Conservation (phyloP, 345 rosid genomes). For the Orychophragmus violaceus region DNA sequence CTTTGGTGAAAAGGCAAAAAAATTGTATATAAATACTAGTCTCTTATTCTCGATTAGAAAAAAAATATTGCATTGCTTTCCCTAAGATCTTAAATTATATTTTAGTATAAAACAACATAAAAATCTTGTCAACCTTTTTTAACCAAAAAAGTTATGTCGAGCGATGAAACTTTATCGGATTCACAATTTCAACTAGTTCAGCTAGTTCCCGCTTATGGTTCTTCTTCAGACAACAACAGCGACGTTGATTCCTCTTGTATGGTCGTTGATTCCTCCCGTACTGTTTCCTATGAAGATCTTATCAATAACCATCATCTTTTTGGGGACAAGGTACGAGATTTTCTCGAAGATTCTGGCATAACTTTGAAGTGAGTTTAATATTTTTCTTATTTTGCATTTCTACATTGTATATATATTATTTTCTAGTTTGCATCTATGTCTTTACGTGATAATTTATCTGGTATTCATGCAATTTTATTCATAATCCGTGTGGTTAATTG, state of each 20-base stretch:
- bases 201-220: constrained; percentile 25
- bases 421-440: neutral
- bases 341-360: constrained; percentile 36
- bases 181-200: constrained; percentile 2
- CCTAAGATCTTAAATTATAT: neutral
- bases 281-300: constrained; percentile 42
- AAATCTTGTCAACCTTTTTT: neutral
- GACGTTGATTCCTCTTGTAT: no score
- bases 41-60: neutral
- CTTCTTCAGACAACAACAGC: constrained; percentile 8
- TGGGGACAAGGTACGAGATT: constrained; percentile 46
- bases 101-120: neutral
- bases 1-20: neutral
- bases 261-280: constrained; percentile 34
- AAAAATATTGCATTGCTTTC: neutral
- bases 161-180: neutral
- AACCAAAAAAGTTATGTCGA: neutral
- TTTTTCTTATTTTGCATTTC: neutral
- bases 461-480: no score
- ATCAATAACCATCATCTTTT: constrained; percentile 50
- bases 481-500: no score
- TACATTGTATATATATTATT: neutral
- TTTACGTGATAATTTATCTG: no score
- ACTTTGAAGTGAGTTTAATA: constrained; percentile 41
- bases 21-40: neutral